Conservation (phyloP, 2,329 filamentous ascomycete species). For the Fusarium humuli region DNA sequence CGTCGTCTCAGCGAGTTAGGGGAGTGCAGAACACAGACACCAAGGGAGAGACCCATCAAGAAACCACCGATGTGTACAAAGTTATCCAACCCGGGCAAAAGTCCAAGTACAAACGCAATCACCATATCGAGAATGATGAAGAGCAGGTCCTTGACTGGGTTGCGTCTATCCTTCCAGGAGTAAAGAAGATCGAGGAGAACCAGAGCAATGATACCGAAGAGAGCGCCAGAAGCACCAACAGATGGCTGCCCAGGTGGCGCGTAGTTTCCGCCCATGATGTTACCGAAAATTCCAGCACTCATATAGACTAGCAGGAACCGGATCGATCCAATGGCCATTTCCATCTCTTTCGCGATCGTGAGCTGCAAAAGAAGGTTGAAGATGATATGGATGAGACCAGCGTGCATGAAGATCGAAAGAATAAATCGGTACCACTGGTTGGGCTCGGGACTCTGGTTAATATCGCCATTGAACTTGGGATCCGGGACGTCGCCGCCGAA, state of each 20-base stretch:
- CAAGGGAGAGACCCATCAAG: constrained; percentile 88
- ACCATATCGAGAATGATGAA: constrained; percentile 87
- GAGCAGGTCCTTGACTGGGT: constrained; percentile 83
- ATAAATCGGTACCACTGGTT: constrained; percentile 99
- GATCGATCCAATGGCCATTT: constrained; percentile 86
- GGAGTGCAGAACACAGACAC: constrained; percentile 88
- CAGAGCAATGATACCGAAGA: constrained; percentile 93
- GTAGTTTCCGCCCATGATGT: constrained; percentile 94
- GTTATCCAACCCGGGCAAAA: constrained; percentile 94
- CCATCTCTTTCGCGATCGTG: constrained; percentile 92
- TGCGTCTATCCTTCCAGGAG: constrained; percentile 84
- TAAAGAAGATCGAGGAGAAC: constrained; percentile 91
- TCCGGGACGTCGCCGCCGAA: constrained; percentile 77
- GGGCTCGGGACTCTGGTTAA: constrained; percentile 69
- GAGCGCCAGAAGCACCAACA: constrained; percentile 86
- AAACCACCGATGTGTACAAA: constrained; percentile 98
- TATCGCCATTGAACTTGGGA: constrained; percentile 67
- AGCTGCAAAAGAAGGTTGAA: constrained; percentile 96
- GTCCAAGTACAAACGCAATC: constrained; percentile 91
- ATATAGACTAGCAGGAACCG: constrained; percentile 93
- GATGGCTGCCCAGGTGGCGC: constrained; percentile 84
- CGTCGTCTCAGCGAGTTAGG: constrained; percentile 82
- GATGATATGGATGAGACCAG: constrained; percentile 91
- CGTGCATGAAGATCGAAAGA: constrained; percentile 93
- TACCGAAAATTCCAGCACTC: constrained; percentile 92